Evolutionary conservation across 305 asterid species (phyloP), one percentile per base, ranked within the genome.

Genomic region (Plantago coronopus): DNA sequence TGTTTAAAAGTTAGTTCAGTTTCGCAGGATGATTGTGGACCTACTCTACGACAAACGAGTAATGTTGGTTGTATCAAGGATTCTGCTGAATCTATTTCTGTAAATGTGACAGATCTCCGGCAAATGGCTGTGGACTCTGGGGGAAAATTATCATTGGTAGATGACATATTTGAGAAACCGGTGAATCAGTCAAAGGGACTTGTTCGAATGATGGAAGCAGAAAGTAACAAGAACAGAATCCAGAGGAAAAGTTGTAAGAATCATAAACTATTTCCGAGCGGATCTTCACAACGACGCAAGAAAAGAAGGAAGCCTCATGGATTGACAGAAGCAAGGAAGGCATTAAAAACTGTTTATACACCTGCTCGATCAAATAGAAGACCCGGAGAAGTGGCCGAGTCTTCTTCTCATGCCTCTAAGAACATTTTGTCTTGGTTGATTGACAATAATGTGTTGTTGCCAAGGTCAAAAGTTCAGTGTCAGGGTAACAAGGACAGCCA

Each of bases 401-500:
- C 72, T 66, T 70, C 95, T 71, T 67, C 81, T 63, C 65, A 68
- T 65, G 68, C 86, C 96, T 54, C 79, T 34, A 34, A 34, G 84
- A 62, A 85, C 83, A 68, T 79, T 53, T 78, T 87, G 70, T 85
- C 96, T 69, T 77, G 81, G 89, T 78, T 94, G 78, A 85, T 94
- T 38, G 99, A 85, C 65, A 78, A 77, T 66, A 71, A 82, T 61
- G 74, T 85, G 63, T 79, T 89, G 68, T 66, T 76, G 68, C 89
- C 90, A 13, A 72, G 87, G 77, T 72, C 75, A 40, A 83, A 72
- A 73, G 99, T 89, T 66, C 75, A 67, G 14, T 94, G 85, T 67
- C 70, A 78, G n/a, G 40, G 12, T 34, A 67, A 57, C 63, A 73
- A 59, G 50, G 77, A 68, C 56, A 73, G 78, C 10, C 46, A n/a